Conservation (phyloP, 371 early-diverging fungal genomes). For the Mycotypha africana region DNA sequence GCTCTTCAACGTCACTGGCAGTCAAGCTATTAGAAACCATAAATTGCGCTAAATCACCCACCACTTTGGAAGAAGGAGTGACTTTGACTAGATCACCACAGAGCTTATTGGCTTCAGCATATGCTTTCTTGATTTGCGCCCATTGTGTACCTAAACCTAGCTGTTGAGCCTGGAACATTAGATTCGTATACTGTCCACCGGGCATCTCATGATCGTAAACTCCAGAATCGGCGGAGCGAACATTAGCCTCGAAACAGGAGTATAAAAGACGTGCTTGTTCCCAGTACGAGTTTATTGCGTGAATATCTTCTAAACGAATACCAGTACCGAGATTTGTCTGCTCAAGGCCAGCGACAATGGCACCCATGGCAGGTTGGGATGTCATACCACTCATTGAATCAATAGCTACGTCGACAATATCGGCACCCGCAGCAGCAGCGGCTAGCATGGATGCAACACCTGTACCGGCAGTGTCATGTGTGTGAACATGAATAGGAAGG, state of each 20-base stretch:
- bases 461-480: conserved; percentile 94
- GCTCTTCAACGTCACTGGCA: conserved; percentile 69
- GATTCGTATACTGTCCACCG: conserved; percentile 94
- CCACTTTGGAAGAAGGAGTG: conserved; percentile 94
- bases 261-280: conserved; percentile 89
- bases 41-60: conserved; percentile 95
- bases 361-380: conserved; percentile 95
- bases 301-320: conserved; percentile 67
- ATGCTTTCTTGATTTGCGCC: conserved; percentile 89
- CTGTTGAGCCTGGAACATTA: conserved; percentile 92
- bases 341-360: conserved; percentile 78
- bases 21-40: conserved; percentile 85
- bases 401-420: conserved; percentile 87
- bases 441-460: conserved; percentile 93
- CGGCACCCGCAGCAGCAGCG: conserved; percentile 89
- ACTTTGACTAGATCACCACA: conserved; percentile 96
- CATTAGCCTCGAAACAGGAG: conserved; percentile 89
- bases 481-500: conserved; percentile 91
- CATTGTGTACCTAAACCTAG: conserved; percentile 89
- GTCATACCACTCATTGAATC: conserved; percentile 93
- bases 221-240: conserved; percentile 79
- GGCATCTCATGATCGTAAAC: conserved; percentile 96
- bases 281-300: conserved; percentile 89
- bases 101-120: conserved; percentile 81
- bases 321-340: conserved; percentile 74